Evolutionary conservation across 108 stramenopile species (phyloP), one percentile per base, ranked within the genome.

Genomic region (Skeletonema grethae): DNA sequence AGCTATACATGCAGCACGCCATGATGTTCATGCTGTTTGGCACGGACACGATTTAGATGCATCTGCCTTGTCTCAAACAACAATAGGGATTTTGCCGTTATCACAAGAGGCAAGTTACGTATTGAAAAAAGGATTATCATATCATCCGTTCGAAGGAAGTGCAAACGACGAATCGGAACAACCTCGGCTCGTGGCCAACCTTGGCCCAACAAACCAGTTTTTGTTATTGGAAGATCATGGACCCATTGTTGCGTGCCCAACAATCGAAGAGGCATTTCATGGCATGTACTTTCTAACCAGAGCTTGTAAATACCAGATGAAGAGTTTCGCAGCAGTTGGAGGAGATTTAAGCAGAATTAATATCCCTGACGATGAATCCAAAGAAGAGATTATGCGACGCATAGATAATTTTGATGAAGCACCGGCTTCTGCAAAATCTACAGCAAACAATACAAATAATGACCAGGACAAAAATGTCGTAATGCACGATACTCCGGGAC

Each of bases 171-270:
- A 39, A 39, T 61, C 71, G 3, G 80, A 82, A 41, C 80, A 77
- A 45, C 70, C 75, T 15, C 69, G 80, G 20, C 65, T 82, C 13
- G 61, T 82, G 39, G 70, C 45, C n/a, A 82, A 77, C 46, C 67
- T 82, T 15, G 80, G 80, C 10, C 80, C 70, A 7, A 72, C 57
- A 20, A 82, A 82, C 72, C 70, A 76, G 60, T 72, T 82, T 34
- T 55, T 82, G 12, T 61, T 82, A 60, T 48, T 82, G 3, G 80
- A 82, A 60, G 76, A 82, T 67, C 80, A 82, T 57, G 80, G 80
- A 18, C 80, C 80, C 4, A 67, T 82, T 56, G 80, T 82, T 60
- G 75, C 73, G 7, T 67, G 76, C 65, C 76, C 80, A 28, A 73
- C 67, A 8, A 58, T 82, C 20, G 76, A 82, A 63, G 80, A 77